Percentiles rank a stretch among this genome's conserved stretches.
Evolutionary conservation across 495 filamentous ascomycete species (phyloP).

Genomic region (Penicillium odoratum): DNA sequence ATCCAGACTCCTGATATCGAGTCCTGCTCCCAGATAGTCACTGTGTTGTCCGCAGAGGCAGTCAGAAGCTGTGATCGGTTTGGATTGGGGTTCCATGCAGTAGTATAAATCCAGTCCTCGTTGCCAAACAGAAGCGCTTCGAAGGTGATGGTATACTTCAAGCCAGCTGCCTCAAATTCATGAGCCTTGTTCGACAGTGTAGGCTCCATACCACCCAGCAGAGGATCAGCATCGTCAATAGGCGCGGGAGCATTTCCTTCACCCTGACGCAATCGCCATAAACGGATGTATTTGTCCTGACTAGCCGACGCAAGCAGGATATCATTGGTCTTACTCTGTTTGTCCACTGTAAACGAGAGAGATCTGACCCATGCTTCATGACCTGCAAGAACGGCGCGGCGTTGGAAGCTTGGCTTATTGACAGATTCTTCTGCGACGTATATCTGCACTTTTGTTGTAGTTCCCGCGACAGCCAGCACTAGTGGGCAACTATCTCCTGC

Average conservation of each 20-base stretch:
- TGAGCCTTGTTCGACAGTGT: slow-evolving; percentile 86
- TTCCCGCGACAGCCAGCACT: slow-evolving; percentile 81
- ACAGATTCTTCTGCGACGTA: slow-evolving; percentile 56
- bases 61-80: slow-evolving; percentile 73
- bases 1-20: slow-evolving; percentile 84
- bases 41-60: slow-evolving; percentile 91
- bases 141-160: slow-evolving; percentile 79
- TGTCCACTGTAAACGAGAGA: slow-evolving; percentile 72
- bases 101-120: slow-evolving; percentile 96
- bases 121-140: slow-evolving; percentile 94
- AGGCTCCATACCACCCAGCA: slow-evolving; percentile 60
- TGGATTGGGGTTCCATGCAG: slow-evolving; percentile 64
- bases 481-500: slow-evolving; percentile 49
- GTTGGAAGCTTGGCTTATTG: slow-evolving; percentile 54
- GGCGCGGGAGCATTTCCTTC: slow-evolving; percentile 37
- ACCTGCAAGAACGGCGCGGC: slow-evolving; percentile 76
- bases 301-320: slow-evolving; percentile 88
- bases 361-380: slow-evolving; percentile 96
- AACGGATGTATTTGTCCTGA: slow-evolving; percentile 94
- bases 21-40: slow-evolving; percentile 90
- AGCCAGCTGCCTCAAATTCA: slow-evolving; percentile 56
- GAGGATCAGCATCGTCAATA: slow-evolving; percentile 48
- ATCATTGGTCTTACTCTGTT: slow-evolving; percentile 55
- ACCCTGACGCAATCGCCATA: slow-evolving; percentile 83
- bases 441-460: slow-evolving; percentile 72